phyloP scores from a whole-genome alignment of 2,329 filamentous ascomycete species.

The Tricladium varicosporioides region DNA sequence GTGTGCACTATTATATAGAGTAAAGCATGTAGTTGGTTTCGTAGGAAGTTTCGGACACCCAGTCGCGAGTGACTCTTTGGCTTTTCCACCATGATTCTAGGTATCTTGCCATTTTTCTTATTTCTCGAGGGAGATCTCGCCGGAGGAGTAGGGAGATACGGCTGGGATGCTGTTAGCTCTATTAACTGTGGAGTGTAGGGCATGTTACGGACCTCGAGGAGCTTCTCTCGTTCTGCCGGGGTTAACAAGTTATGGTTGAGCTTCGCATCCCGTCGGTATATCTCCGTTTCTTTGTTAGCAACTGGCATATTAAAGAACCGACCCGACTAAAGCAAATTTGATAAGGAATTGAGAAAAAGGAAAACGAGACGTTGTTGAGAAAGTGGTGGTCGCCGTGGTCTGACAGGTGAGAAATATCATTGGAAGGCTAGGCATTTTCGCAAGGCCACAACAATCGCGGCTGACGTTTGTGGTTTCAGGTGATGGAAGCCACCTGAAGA shows the following conservation, averaged over 20 bases:
- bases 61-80: slow-evolving; percentile 38
- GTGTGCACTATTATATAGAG: slow-evolving; percentile 71
- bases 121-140: slow-evolving; percentile 19
- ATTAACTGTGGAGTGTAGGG: neutral
- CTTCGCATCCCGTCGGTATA: slow-evolving; percentile 47
- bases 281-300: slow-evolving; percentile 36
- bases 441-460: slow-evolving; percentile 19
- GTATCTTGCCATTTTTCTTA: slow-evolving; percentile 27
- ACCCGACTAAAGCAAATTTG: neutral
- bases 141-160: slow-evolving; percentile 33
- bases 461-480: slow-evolving; percentile 1
- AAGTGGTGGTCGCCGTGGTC: slow-evolving; percentile 9
- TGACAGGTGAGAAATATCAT: slow-evolving; percentile 3
- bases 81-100: slow-evolving; percentile 26
- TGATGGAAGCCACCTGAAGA: neutral
- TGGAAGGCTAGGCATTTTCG: slow-evolving; percentile 12
- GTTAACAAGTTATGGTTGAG: slow-evolving; percentile 41
- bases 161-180: slow-evolving; percentile 26
- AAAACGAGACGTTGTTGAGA: neutral
- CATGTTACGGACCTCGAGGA: slow-evolving; percentile 41
- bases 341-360: slow-evolving; percentile 2
- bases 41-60: slow-evolving; percentile 60
- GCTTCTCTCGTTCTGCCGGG: slow-evolving; percentile 43
- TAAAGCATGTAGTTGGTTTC: slow-evolving; percentile 61
- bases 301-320: slow-evolving; percentile 21